Evolutionary conservation across 75 land plant species (phyloP), one percentile per base, ranked within the genome.

Genomic region (Isoetes taiwanensis): DNA sequence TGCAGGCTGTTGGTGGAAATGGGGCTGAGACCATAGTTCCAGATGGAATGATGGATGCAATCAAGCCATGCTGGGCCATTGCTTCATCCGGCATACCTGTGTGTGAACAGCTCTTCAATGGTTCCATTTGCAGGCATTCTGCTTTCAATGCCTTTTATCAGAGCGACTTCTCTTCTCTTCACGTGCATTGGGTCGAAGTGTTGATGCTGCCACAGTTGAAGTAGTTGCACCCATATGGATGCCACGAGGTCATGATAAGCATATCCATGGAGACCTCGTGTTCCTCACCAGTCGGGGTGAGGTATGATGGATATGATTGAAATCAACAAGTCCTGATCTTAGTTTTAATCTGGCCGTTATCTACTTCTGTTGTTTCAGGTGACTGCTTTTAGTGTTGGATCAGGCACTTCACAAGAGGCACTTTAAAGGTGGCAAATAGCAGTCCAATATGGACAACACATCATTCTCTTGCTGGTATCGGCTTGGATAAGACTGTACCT

Each of bases 71-170:
- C 59, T 90, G 90, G 88, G 96, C 99, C 28, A 70, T 94, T 56
- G 99, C 86, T 38, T 86, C 96, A 25, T 94, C 99, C 37, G 99
- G 99, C 27, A 78, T 88, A n/a, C 96, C 96, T 28, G 84, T 88
- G 3, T 72, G 86, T 20, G 90, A 94, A 46, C 86, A 80, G 42
- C 77, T 94, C 27, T 88, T 94, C 58, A 94, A 94, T 73, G 96
- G 83, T 56, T 82, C 96, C 11, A 89, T 94, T 23, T 94, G 99
- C 71, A 77, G 79, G 46, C 78, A 84, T 58, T 59, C 80, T 17
- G 80, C 71, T 19, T 94, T 88, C 55, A 73, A 75, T 43, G 64
- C 74, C 5, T 93, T 77, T 59, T 83, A 77, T n/a, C 77, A 79
- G 70, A 80, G 78, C 34, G 91, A 86, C 0, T 83, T 82, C 52